Evolutionary conservation across 495 filamentous ascomycete species (phyloP).

Genomic region (Symbiotaphrina buchneri): DNA sequence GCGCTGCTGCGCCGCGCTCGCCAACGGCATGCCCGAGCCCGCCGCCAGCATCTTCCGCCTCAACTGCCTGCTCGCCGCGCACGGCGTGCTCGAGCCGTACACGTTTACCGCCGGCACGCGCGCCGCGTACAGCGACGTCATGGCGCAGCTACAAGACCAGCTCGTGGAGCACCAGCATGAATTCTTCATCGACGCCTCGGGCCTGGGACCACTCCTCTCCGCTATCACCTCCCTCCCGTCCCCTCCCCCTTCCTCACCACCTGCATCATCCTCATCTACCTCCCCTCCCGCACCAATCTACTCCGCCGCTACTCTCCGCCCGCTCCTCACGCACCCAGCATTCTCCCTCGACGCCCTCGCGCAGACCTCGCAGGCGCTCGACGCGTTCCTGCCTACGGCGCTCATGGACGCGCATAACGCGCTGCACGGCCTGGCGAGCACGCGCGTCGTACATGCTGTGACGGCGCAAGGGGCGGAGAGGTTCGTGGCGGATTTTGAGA

Average conservation of each 20-base stretch:
- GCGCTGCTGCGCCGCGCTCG: slow-evolving; percentile 43
- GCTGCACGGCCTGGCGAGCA: slow-evolving; percentile 45
- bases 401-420: slow-evolving; percentile 78
- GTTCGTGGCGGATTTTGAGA: slow-evolving; percentile 84
- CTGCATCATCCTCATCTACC: slow-evolving; percentile 42
- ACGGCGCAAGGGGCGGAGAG: slow-evolving; percentile 65
- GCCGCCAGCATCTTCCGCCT: slow-evolving; percentile 51
- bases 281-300: slow-evolving; percentile 22
- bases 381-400: slow-evolving; percentile 80
- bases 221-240: slow-evolving; percentile 26
- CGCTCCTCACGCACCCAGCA: slow-evolving; percentile 28
- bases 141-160: slow-evolving; percentile 13
- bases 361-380: slow-evolving; percentile 50
- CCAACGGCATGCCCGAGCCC: slow-evolving; percentile 31
- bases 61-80: slow-evolving; percentile 51
- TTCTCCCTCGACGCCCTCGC: slow-evolving; percentile 42
- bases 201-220: slow-evolving; percentile 42
- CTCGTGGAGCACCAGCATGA: slow-evolving; percentile 36
- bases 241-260: slow-evolving; percentile 54
- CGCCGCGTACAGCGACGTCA: slow-evolving; percentile 8
- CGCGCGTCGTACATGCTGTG: slow-evolving; percentile 44
- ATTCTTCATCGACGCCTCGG: slow-evolving; percentile 54
- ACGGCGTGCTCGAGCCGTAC: slow-evolving; percentile 24
- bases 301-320: slow-evolving; percentile 18
- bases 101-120: slow-evolving; percentile 26